Base-by-base conservation (phyloP, 2,329 filamentous ascomycete genomes). In the Pseudocercospora eumusae region DNA sequence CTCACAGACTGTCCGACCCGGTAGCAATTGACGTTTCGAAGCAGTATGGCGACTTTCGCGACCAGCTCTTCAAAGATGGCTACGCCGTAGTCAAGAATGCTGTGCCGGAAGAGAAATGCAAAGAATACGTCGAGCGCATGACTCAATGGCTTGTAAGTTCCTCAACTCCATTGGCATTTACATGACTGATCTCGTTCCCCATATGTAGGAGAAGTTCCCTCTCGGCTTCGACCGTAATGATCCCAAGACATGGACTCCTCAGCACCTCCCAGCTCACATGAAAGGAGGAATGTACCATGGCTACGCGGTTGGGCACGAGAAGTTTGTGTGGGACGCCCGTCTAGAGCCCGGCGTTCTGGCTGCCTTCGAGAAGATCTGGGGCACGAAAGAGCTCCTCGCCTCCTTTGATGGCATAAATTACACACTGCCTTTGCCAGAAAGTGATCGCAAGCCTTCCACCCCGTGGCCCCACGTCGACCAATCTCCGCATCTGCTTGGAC, bases 261-360 rank as follows among this genome's bases (percentile, higher is more conserved):
- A 62, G 23, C 56, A 64, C 23, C 27, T 64, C 13, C 62, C 62
- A 2, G 62, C 62, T 47, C 62, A 64, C 20, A 64, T 64, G 62
- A 64, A 64, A 23, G 62, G 62, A 4, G 62, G 62, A 11, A 64
- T 64, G 62, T 64, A 64, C 33, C 62, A 64, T 52, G 62, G 62
- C 21, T 69, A 68, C 45, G 60, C 36, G 2, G 64, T 65, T 18
- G 50, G 40, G 11, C 64, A 69, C 53, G 66, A 69, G 57, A 64
- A 66, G 11, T 69, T 68, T 56, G 64, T 69, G 23, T 69, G 66
- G 67, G 66, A 68, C 18, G 62, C 62, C 15, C 55, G 66, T 15
- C 18, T 56, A 25, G 66, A 68, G 53, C 64, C 64, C 27, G 65
- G 66, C 15, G 65, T 68, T 10, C 28, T 68, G 0, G 56, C 52